Conservation (phyloP, 306 rosid genomes). For the Begonia peltatifolia region DNA sequence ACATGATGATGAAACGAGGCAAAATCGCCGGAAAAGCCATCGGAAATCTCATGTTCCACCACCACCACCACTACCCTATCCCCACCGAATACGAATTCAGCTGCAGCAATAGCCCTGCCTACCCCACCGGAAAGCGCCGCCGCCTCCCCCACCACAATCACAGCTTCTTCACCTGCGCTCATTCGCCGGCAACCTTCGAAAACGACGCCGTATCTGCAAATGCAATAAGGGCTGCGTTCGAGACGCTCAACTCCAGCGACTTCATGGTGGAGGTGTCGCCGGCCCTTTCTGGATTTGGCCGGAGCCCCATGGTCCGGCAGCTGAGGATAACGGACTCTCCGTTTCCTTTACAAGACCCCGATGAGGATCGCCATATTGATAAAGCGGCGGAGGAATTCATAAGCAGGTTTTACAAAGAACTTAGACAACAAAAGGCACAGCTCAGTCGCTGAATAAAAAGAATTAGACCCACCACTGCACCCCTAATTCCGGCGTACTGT, state of each 20-base stretch:
- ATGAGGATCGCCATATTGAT: conserved; percentile 31
- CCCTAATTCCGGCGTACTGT: no score
- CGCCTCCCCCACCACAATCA: background rate
- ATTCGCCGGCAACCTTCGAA: conserved; percentile 1
- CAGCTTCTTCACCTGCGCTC: conserved; percentile 6
- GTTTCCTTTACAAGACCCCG: conserved; percentile 25
- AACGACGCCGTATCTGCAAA: conserved; percentile 3
- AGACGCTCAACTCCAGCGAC: conserved; percentile 21
- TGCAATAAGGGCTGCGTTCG: conserved; percentile 11
- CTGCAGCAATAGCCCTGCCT: conserved; percentile 14
- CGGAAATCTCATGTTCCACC: conserved; percentile 11
- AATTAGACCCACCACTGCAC: no score
- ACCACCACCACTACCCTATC: background rate
- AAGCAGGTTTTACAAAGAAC: conserved; percentile 50
- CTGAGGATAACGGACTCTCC: conserved; percentile 61
- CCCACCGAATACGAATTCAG: conserved; percentile 12
- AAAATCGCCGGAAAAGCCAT: conserved; percentile 9
- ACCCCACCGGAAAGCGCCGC: conserved; percentile 2
- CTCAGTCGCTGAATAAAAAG: no score
- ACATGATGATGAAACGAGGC: conserved; percentile 8
- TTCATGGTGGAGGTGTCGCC: conserved; percentile 21
- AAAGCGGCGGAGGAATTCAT: conserved; percentile 80
- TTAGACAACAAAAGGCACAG: conserved; percentile 4
- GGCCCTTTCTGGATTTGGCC: conserved; percentile 22
- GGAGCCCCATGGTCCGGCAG: conserved; percentile 33